These are phyloP conservation scores for Przewalskia tangutica DNA, from an alignment of 257 asterid species.

Conservation along the genomic window DNA sequence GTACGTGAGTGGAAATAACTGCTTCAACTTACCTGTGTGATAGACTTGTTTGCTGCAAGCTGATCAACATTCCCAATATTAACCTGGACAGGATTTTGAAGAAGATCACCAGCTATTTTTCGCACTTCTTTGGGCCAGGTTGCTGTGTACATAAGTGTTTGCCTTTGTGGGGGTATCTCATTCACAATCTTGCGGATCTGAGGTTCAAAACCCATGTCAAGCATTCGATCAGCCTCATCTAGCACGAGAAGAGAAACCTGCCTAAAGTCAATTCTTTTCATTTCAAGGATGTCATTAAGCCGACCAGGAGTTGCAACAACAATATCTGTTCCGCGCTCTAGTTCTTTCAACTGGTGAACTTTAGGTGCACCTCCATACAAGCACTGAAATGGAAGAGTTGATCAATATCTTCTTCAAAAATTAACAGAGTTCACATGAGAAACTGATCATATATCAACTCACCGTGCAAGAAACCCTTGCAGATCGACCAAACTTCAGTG, in stretches of 20 bases:
- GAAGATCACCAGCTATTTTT: slow-evolving; percentile 85
- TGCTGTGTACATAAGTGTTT: slow-evolving; percentile 97
- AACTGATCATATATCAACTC: slow-evolving; percentile 3
- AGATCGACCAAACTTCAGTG: slow-evolving; percentile 88
- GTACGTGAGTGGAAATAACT: neutral
- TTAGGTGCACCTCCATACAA: slow-evolving; percentile 97
- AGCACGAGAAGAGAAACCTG: slow-evolving; percentile 93
- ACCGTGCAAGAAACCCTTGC: slow-evolving; percentile 94
- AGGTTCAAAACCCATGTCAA: slow-evolving; percentile 99
- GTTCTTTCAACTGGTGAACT: slow-evolving; percentile 77
- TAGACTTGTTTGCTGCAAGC: slow-evolving; percentile 88
- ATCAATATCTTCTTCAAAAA: slow-evolving; percentile 6
- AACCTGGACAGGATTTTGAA: slow-evolving; percentile 80
- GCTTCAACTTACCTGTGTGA: slow-evolving; percentile 58
- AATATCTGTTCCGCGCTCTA: slow-evolving; percentile 85
- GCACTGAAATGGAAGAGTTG: slow-evolving; percentile 48
- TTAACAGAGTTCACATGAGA: neutral
- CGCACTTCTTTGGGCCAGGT: slow-evolving; percentile 98
- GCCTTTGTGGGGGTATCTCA: slow-evolving; percentile 91
- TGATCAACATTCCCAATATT: slow-evolving; percentile 91
- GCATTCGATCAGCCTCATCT: slow-evolving; percentile 99
- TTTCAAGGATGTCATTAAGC: slow-evolving; percentile 92
- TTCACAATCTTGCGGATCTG: slow-evolving; percentile 93
- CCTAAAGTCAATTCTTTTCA: slow-evolving; percentile 82
- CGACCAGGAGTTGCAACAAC: slow-evolving; percentile 99